phyloP scores from a whole-genome alignment of 2,329 filamentous ascomycete genomes.

The Trichophyton benhamiae region DNA sequence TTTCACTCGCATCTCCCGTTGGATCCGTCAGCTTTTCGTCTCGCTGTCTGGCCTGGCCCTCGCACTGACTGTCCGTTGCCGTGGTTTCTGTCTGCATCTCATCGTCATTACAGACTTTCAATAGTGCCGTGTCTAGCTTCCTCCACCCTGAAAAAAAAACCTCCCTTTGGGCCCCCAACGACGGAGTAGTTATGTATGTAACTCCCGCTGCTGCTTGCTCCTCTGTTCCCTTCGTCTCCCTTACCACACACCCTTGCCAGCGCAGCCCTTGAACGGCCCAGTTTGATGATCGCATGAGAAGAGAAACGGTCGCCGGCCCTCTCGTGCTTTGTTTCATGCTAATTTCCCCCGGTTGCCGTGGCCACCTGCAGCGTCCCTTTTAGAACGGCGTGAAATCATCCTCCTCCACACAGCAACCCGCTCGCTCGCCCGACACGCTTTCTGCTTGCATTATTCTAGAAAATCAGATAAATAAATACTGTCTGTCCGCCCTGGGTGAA shows the following conservation, averaged over 20 bases:
- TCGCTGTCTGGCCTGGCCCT: too few species aligned
- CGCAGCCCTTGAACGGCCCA: background rate
- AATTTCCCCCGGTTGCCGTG: slow-evolving; percentile 1
- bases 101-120: background rate
- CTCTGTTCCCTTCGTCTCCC: too few species aligned
- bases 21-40: background rate
- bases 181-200: too few species aligned
- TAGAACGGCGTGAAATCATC: background rate
- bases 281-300: background rate
- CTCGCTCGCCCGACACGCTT: background rate
- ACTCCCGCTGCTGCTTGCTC: background rate
- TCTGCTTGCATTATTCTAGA: background rate
- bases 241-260: background rate
- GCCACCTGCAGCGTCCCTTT: background rate
- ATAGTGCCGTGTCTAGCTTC: slow-evolving; percentile 1
- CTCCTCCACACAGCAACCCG: background rate
- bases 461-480: too few species aligned
- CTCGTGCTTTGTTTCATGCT: slow-evolving; percentile 2
- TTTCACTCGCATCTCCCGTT: background rate
- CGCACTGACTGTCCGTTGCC: background rate
- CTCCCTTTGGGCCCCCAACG: background rate
- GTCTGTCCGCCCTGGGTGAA: too few species aligned
- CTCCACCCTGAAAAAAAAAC: background rate
- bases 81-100: background rate
- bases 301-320: background rate